Base-by-base conservation (phyloP, 1,284 basidiomycete species). In the Pseudozyma pruni region DNA sequence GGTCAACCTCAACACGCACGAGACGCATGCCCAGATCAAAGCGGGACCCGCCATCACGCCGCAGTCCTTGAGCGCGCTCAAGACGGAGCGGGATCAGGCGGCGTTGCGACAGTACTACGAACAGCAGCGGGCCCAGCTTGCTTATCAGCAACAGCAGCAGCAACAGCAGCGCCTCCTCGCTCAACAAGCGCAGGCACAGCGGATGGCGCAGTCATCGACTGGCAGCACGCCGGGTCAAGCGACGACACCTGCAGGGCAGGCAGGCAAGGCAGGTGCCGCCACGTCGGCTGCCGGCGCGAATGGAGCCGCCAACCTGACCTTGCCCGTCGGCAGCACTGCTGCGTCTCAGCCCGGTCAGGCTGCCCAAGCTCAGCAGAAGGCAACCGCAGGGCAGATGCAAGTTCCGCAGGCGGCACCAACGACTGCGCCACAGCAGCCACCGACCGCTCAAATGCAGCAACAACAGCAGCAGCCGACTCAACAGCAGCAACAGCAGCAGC, bases 11-110 rank as follows among this genome's bases (percentile, higher is more conserved):
- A 62, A 69, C 34, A 72, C 73, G 27, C 76, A 81, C 53, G 80
- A 81, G 53, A 75, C 79, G 22, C 79, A 80, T 33, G 59, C 67
- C 3, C 79, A 78, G 57, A 57, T 75, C 70, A 81, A 81, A 47
- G 58, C 69, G 13, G 75, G 74, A 8, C 54, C 76, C 7, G 74
- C 72, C 9, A 75, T 76, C 34, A 81, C 80, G 38, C 79, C 80
- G 16, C 79, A 81, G 53, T 72, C 77, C 42, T 59, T 81, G 9
- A 79, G 76, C 45, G 51, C 66, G 17, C 47, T 78, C 45, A 81
- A 81, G 54, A 59, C 74, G 16, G 80, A 81, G 46, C 62, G 79
- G 1, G 80, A 81, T 38, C 74, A 79, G 42, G 72, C 72, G 39
- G 64, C 67, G n/a, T 37, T 74, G 41, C 64, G 77, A 37, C 79